A percentile compares a stretch with the other conserved stretches of the same genome.
phyloP scores from a whole-genome alignment of 331 rosid genomes.

The Quercus tomentella region DNA sequence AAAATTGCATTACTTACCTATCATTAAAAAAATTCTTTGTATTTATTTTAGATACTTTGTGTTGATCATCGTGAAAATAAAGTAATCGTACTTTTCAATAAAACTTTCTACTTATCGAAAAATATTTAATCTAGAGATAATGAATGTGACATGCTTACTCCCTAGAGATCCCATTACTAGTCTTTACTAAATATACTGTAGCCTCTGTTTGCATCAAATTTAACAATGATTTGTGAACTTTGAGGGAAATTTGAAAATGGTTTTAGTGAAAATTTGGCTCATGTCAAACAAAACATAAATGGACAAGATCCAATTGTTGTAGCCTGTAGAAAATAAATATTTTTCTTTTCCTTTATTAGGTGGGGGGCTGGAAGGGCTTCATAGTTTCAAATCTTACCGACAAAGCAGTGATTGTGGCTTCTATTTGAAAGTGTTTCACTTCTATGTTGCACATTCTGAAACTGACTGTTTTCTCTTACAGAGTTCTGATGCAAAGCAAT shows the following conservation, averaged over 20 bases:
- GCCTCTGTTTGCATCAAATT: too few relatives aligned
- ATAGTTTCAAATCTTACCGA: not conserved
- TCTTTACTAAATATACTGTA: too few relatives aligned
- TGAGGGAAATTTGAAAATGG: too few relatives aligned
- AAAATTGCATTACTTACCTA: too few relatives aligned
- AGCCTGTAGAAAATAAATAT: not conserved
- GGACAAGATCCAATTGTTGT: not conserved
- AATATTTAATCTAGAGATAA: too few relatives aligned
- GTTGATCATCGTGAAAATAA: too few relatives aligned
- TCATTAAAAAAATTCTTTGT: too few relatives aligned
- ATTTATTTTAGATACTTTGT: too few relatives aligned
- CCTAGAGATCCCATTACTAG: not conserved
- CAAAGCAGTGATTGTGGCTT: not conserved
- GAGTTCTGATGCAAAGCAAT: slow-evolving; percentile 60
- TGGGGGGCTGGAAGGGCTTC: not conserved
- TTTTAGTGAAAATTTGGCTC: too few relatives aligned
- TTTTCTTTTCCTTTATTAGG: not conserved
- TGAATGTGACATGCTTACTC: not conserved
- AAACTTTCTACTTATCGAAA: too few relatives aligned
- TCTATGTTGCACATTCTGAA: not conserved
- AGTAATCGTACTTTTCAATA: too few relatives aligned
- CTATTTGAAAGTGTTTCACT: not conserved
- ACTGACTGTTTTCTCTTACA: slow-evolving; percentile 7
- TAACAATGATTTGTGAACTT: too few relatives aligned
- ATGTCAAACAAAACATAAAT: not conserved